phyloP scores from a whole-genome alignment of 1,139 yeast species.

The Suhomyces yuchorum region DNA sequence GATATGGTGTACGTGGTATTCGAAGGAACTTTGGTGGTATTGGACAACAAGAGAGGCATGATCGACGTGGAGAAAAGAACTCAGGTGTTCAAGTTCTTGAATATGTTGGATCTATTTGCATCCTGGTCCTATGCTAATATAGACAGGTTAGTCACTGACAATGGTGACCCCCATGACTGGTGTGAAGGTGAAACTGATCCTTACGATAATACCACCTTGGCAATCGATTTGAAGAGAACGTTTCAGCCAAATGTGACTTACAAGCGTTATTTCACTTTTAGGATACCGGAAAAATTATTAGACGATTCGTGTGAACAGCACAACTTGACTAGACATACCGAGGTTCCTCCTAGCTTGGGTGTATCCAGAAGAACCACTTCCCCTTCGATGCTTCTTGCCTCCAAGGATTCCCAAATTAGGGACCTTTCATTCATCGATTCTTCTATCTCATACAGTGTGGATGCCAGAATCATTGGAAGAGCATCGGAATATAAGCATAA shows the following conservation, averaged over 20 bases:
- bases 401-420: constrained; percentile 24
- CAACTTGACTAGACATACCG: constrained; percentile 36
- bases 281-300: constrained; percentile 41
- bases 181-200: constrained; percentile 52
- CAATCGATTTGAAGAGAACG: constrained; percentile 35
- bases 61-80: constrained; percentile 32
- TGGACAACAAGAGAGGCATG: constrained; percentile 30
- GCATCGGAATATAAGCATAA: constrained; percentile 35
- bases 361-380: constrained; percentile 21
- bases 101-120: constrained; percentile 50
- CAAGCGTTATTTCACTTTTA: constrained; percentile 46
- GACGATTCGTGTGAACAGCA: constrained; percentile 44
- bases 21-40: constrained; percentile 32
- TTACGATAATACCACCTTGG: constrained; percentile 36
- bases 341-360: constrained; percentile 45
- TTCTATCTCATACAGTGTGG: constrained; percentile 39
- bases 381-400: constrained; percentile 24
- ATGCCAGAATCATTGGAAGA: constrained; percentile 45
- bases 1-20: constrained; percentile 41
- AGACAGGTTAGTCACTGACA: constrained; percentile 45
- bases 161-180: constrained; percentile 54
- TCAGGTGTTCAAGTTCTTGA: constrained; percentile 38
- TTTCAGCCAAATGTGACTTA: constrained; percentile 36
- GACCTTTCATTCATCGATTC: constrained; percentile 43
- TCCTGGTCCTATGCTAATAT: constrained; percentile 52